phyloP scores from a whole-genome alignment of 2,329 filamentous ascomycete genomes.

The Calcarisporium arbuscula region DNA sequence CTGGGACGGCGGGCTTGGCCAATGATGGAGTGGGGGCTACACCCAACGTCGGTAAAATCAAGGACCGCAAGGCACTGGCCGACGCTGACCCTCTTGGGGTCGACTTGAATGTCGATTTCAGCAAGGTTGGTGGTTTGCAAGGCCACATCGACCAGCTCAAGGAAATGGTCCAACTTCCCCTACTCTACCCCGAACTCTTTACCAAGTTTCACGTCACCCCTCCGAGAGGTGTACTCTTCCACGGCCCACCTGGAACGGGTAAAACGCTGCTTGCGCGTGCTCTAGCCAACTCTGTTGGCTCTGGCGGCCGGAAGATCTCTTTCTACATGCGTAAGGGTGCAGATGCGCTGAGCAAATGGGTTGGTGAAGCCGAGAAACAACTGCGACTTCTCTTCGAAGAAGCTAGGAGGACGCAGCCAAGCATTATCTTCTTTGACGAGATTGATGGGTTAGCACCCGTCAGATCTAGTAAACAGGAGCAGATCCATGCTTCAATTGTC shows the following conservation, averaged over 20 bases:
- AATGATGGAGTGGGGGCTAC: constrained; percentile 44
- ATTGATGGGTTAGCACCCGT: constrained; percentile 96
- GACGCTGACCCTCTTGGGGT: constrained; percentile 94
- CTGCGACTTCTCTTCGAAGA: constrained; percentile 91
- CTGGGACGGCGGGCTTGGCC: constrained; percentile 31
- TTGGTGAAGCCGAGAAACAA: constrained; percentile 95
- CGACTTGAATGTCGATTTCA: constrained; percentile 87
- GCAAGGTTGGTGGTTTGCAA: constrained; percentile 85
- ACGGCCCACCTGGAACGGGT: constrained; percentile 93
- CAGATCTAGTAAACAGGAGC: constrained; percentile 94
- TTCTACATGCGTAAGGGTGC: constrained; percentile 99
- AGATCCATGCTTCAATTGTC: constrained; percentile 97
- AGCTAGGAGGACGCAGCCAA: constrained; percentile 89
- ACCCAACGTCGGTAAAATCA: constrained; percentile 86
- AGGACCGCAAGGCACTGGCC: constrained; percentile 83
- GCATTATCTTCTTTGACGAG: constrained; percentile 99
- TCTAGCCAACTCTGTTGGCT: constrained; percentile 82
- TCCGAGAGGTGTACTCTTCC: constrained; percentile 90
- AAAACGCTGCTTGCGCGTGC: constrained; percentile 95
- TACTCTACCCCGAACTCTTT: constrained; percentile 94
- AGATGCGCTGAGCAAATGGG: constrained; percentile 97
- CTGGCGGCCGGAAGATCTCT: constrained; percentile 87
- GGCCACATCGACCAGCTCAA: constrained; percentile 95
- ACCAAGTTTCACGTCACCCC: constrained; percentile 86
- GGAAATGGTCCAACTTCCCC: constrained; percentile 93